Conservation (phyloP, 2,329 filamentous ascomycete genomes). For the Thielaviopsis euricoi region DNA sequence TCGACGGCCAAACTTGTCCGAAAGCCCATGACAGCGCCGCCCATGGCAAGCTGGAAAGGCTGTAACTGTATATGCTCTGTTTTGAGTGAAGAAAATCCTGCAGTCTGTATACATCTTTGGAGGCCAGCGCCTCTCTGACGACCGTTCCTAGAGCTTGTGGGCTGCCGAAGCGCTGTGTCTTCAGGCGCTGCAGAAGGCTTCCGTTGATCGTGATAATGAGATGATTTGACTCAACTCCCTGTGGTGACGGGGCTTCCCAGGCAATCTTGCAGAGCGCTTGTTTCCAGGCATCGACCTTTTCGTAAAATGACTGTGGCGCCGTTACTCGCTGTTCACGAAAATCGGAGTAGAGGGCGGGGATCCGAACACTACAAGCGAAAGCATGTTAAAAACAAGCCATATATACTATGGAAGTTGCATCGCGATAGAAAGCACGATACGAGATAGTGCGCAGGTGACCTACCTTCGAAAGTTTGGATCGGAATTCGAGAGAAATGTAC, state of each 20-base stretch:
- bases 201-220: constrained; percentile 41
- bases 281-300: constrained; percentile 68
- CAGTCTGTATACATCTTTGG: constrained; percentile 53
- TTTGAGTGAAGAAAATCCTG: constrained; percentile 47
- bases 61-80: constrained; percentile 55
- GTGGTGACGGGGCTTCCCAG: constrained; percentile 38
- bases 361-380: constrained; percentile 41
- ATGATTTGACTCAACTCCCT: constrained; percentile 26
- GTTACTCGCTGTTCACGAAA: constrained; percentile 57
- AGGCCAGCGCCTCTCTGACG: constrained; percentile 54
- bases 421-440: constrained; percentile 1
- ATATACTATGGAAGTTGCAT: background rate
- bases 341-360: constrained; percentile 79
- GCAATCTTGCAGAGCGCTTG: constrained; percentile 55
- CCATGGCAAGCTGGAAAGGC: constrained; percentile 53
- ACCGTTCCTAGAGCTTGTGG: constrained; percentile 69
- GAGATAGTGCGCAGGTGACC: constrained; percentile 9
- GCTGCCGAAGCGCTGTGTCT: constrained; percentile 61
- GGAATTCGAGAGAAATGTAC: constrained; percentile 45
- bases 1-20: constrained; percentile 47
- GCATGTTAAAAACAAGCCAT: background rate
- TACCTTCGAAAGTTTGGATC: constrained; percentile 46
- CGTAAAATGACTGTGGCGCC: constrained; percentile 71
- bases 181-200: constrained; percentile 51
- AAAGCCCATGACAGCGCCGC: constrained; percentile 60